Percentiles rank a stretch among this genome's conserved stretches.
Conservation (phyloP, 202 grass and related monocot genomes). For the Schoenoplectus triqueter region DNA sequence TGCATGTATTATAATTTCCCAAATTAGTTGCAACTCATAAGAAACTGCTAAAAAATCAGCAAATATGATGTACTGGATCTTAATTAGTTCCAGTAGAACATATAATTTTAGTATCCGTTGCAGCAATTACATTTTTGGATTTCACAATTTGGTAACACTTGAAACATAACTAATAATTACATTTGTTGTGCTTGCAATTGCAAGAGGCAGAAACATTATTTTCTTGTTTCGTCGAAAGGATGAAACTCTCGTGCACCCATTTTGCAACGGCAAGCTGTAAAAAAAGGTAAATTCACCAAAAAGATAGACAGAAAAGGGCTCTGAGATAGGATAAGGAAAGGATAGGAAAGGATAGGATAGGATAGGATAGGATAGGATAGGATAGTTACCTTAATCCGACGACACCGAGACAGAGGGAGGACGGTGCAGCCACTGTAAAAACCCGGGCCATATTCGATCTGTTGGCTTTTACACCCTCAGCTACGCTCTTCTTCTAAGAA, state of each 20-base stretch:
- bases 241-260: neutral
- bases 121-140: neutral
- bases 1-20: conserved; percentile 16
- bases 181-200: conserved; percentile 1
- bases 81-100: neutral
- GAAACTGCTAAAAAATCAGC: neutral
- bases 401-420: too few species aligned
- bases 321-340: too few species aligned
- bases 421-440: too few species aligned
- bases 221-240: conserved; percentile 15
- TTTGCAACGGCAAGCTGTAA: conserved; percentile 23
- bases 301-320: too few species aligned
- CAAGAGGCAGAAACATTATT: conserved; percentile 30
- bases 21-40: neutral
- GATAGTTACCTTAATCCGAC: too few species aligned
- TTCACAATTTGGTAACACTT: neutral
- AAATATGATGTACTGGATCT: neutral
- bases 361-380: too few species aligned
- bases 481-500: too few species aligned
- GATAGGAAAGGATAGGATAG: too few species aligned
- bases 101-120: neutral
- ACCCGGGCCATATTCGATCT: too few species aligned
- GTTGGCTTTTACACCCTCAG: too few species aligned
- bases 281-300: neutral
- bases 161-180: neutral